Base-by-base conservation (phyloP, 2,329 filamentous ascomycete species). In the Aureobasidium leucospermi region DNA sequence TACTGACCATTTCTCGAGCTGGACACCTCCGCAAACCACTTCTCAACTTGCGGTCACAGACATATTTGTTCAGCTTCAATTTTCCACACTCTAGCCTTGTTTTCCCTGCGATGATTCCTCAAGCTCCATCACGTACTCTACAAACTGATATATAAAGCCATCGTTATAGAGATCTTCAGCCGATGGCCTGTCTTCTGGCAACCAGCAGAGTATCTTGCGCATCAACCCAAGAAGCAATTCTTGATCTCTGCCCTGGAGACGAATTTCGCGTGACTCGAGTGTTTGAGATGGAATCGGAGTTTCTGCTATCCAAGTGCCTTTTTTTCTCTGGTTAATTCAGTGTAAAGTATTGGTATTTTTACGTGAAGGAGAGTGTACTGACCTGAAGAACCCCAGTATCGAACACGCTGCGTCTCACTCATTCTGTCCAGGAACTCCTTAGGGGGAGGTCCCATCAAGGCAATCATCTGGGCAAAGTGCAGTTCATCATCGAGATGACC, bases 361-460 rank as follows among this genome's bases (percentile, higher is more conserved):
- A 3, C 7, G 19, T 19, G 19, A 19, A 32, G 13, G 19, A 46
- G 32, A 41, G 70, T 60, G 19, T 63, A 62, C 60, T 55, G 9
- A 43, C 39, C 39, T 6, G 13, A n/a, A 41, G 39, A 23, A 57
- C 67, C 63, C 63, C 71, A 71, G 68, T 70, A 32, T 73, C 52
- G 56, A 46, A 29, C 46, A 46, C 60, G 60, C 42, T 48, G 6
- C 28, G 39, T 61, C 4, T 66, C 64, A 43, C 71, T 74, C 2
- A 70, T 65, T 49, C 38, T 11, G 38, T 67, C 46, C 42, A 76
- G 51, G 42, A 76, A 72, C 2, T 67, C 65, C 48, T 61, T 64
- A 1, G 71, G 71, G 1, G 74, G 75, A 1, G 66, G 69, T 0
- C 73, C 73, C 59, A 77, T 65, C 7, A 75, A 59, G 2, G 74